phyloP scores from a whole-genome alignment of 345 rosid genomes.

The Carallia pectinifolia region DNA sequence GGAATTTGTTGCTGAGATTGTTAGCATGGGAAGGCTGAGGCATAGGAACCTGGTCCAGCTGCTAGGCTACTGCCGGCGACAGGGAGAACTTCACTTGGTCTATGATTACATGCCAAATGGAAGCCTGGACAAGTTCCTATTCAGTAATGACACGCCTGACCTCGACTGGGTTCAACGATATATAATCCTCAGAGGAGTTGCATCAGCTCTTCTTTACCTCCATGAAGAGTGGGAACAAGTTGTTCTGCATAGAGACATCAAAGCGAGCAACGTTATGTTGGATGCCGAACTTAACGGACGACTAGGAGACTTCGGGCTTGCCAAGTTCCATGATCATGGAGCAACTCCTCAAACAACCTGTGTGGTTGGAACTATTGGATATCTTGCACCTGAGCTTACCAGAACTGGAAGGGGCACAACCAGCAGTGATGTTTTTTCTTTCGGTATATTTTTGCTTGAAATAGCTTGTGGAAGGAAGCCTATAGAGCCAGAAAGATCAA shows the following conservation, averaged over 20 bases:
- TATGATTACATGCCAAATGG: constrained; percentile 25
- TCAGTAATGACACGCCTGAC: neutral
- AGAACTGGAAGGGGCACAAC: constrained; percentile 12
- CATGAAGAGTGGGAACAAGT: constrained; percentile 27
- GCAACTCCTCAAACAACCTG: constrained; percentile 16
- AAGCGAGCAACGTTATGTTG: constrained; percentile 16
- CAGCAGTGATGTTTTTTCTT: constrained; percentile 18
- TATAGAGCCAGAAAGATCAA: neutral
- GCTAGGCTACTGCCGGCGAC: constrained; percentile 16
- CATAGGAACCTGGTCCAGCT: constrained; percentile 22
- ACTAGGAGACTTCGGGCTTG: constrained; percentile 18
- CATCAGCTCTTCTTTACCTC: constrained; percentile 19
- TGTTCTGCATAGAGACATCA: constrained; percentile 19
- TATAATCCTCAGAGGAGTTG: constrained; percentile 13
- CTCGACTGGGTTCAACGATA: constrained; percentile 13
- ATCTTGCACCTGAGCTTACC: constrained; percentile 14
- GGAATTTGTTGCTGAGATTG: constrained; percentile 21
- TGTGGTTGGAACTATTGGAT: constrained; percentile 18
- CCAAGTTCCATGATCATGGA: constrained; percentile 17
- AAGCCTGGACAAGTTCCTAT: constrained; percentile 16
- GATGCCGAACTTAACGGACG: constrained; percentile 14
- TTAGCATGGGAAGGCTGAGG: constrained; percentile 17
- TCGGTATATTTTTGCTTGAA: constrained; percentile 21
- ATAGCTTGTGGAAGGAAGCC: constrained; percentile 20
- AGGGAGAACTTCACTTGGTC: constrained; percentile 16